Evolutionary conservation across 805 yeast genomes (phyloP), one percentile per base, ranked within the genome.

Genomic region (Peterozyma toletana): DNA sequence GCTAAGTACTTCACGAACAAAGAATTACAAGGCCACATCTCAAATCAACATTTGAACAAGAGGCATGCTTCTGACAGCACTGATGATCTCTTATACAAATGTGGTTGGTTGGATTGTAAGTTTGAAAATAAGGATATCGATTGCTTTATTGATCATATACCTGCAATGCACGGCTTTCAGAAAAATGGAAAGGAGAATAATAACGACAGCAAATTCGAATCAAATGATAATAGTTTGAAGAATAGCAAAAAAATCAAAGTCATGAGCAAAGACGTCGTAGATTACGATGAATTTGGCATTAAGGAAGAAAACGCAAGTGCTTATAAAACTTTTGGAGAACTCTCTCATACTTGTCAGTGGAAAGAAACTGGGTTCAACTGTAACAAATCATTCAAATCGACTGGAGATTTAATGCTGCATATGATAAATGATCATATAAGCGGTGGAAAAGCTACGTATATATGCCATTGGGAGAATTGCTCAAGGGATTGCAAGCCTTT

Each of bases 401-500:
- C 84, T 2, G 76, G 77, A 11, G 83, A 73, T 5, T 67, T 93
- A 41, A 87, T 89, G 34, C 67, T 73, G 5, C 99, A 93, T 61
- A 54, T 93, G 15, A 73, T 79, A 9, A 60, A 66, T 5, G 70
- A 62, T 15, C 99, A 93, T 58, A 68, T 93, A 14, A 84, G 85
- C 2, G 73, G 82, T 9, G 89, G 96, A 1, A 75, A 83, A 56
- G 73, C 83, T 2, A 60, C 65, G 17, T 88, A 90, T 56, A 59
- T 61, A 11, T 93, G 99, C 57, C 54, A 62, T 35, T 93, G 99
- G 99, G 59, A 70, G 9, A 83, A 76, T 2, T 93, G 99, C 62
- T 73, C 73, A 17, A 74, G 96, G 34, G 58, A 63, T 29, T 72
- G 76, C 3, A 71, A 75, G 48, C 72, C 73, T 2, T 93, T 91